Base-by-base conservation (phyloP, 768 basidiomycete species). In the Gloeopeniophorella convolvens region DNA sequence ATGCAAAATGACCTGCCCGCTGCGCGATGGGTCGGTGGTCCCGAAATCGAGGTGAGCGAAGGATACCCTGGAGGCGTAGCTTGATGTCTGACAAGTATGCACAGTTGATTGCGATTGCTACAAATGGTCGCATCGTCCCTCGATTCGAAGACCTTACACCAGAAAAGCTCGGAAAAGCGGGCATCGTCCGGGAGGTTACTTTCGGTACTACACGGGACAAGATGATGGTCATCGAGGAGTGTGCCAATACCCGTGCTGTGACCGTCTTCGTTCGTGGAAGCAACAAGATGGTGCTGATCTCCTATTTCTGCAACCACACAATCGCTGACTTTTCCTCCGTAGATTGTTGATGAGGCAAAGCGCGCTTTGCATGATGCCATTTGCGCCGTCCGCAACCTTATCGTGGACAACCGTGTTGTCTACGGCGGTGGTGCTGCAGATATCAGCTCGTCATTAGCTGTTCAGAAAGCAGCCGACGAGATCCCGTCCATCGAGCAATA, bases 341-440 rank as follows among this genome's bases (percentile, higher is more conserved):
- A 99, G 95, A 97, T 99, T 61, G 92, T 99, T 53, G 96, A 99
- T 62, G 96, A 99, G 68, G 95, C 93, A 50, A 98, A 98, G 66
- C 89, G 96, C 26, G 92, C 96, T 4, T 75, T 99, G 28, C 96
- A 99, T 66, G 96, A 99, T 66, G 93, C 96, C 13, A 83, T 98
- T 59, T 99, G 96, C 60, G 95, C 86, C 26, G 95, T 98, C 40
- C 87, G 96, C 51, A 98, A 97, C 63, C 76, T 99, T 42, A 82
- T 98, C 35, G 82, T 87, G 27, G 94, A 99, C 66, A 90, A 95
- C 69, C 83, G 95, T 31, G 92, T 99, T 40, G 96, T 99, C 0
- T 99, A 97, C 63, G 96, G 96, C 56, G 96, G 96, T 46, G 96
- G 96, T 48, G 92, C 96, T 4, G 94, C 96, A 3, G 96, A 99